Evolutionary conservation across 208 protist genomes (phyloP), one percentile per base, ranked within the genome.

Genomic region (Phytomonas sp.): DNA sequence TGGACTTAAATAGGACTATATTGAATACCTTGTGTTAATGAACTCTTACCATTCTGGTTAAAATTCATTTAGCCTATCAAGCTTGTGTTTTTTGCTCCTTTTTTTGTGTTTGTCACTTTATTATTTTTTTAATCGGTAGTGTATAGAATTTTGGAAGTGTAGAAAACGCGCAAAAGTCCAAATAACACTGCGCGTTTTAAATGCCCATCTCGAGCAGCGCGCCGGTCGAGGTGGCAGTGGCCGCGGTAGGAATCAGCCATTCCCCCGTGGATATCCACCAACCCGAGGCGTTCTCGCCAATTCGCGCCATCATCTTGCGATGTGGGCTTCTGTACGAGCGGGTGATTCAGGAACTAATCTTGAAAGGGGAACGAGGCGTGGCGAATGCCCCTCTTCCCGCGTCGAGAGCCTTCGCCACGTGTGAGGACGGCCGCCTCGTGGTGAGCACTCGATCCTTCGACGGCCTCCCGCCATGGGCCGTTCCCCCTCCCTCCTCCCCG

Each of bases 281-380:
- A 20, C 34, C 67, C 36, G 9, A 53, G 46, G 56, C 40, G 11
- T 59, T 28, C 23, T 29, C 23, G 11, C 8, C 32, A 34, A 7
- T 28, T n/a, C 28, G n/a, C 33, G 43, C 26, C 13, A 6, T 32
- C 31, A 32, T 5, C 29, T 68, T 83, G 62, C 73, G 68, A 34
- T 89, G 92, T 70, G 79, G 81, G 26, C 72, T 79, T 32, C 86
- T 95, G 46, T 95, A 84, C 67, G 80, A 90, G 70, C 73, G 78
- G 63, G 90, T 85, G 8, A 80, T 95, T 46, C 67, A 85, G 37
- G 85, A 95, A 67, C 43, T 95, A n/a, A 83, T 95, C 34, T 53
- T 60, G 3, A 81, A 92, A 66, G 91, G 87, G 33, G 90, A 91
- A 59, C 75, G 77, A 20, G 85, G 87, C 4, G 76, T 91, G 26